Percentiles rank a stretch among this genome's conserved stretches.
phyloP scores from a whole-genome alignment of 2,329 filamentous ascomycete species.

The Aspergillus sp. region DNA sequence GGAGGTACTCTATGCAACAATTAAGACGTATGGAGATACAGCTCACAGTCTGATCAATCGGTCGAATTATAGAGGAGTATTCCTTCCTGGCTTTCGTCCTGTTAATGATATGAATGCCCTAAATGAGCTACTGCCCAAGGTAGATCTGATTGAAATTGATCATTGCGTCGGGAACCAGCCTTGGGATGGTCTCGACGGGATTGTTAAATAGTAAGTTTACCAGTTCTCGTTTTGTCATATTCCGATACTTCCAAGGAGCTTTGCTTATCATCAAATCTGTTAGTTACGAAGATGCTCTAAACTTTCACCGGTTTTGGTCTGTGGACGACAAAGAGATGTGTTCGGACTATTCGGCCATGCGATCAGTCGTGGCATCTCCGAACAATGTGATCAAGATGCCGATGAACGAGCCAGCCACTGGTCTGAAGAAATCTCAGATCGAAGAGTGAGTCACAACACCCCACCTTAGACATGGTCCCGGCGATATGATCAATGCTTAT shows the following conservation, averaged over 20 bases:
- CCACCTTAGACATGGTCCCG: too few relatives aligned
- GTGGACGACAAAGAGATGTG: conserved; percentile 88
- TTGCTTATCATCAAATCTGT: conserved; percentile 17
- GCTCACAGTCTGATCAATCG: conserved; percentile 83
- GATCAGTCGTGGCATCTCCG: conserved; percentile 77
- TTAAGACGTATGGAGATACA: conserved; percentile 85
- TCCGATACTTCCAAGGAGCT: too few relatives aligned
- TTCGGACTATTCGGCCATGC: conserved; percentile 84
- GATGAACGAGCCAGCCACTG: conserved; percentile 86
- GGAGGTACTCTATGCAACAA: conserved; percentile 69
- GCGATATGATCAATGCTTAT: too few relatives aligned
- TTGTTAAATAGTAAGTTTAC: conserved; percentile 61
- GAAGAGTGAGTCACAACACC: too few relatives aligned
- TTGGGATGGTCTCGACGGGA: conserved; percentile 75
- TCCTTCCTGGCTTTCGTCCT: conserved; percentile 74
- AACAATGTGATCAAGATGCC: conserved; percentile 92
- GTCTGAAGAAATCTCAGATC: conserved; percentile 44
- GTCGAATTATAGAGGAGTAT: conserved; percentile 66
- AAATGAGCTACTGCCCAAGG: conserved; percentile 55
- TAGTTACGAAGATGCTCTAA: conserved; percentile 78
- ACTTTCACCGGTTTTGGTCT: conserved; percentile 93
- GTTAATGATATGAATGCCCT: conserved; percentile 50
- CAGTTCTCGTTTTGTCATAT: too few relatives aligned
- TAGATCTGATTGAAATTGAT: conserved; percentile 76
- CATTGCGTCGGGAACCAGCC: conserved; percentile 95